These are phyloP conservation scores for Saturnispora besseyi DNA, from an alignment of 805 yeast species.

Conservation along the genomic window DNA sequence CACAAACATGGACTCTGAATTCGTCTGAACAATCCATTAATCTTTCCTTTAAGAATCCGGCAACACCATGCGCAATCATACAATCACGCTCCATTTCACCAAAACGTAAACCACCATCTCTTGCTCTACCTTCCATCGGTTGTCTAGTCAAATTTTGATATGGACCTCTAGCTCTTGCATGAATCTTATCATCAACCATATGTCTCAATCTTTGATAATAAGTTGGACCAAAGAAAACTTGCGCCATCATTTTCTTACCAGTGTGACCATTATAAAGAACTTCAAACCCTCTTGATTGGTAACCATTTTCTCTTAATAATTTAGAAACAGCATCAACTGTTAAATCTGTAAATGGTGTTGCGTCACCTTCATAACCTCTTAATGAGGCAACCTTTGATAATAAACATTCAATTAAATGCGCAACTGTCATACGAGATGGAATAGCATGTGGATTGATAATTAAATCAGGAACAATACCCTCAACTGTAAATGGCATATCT, in stretches of 20 bases:
- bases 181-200: slow-evolving; percentile 98
- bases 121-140: slow-evolving; percentile 98
- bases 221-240: slow-evolving; percentile 98
- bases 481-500: slow-evolving; percentile 95
- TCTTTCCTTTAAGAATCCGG: slow-evolving; percentile 94
- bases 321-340: slow-evolving; percentile 96
- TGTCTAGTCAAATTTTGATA: slow-evolving; percentile 96
- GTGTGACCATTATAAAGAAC: slow-evolving; percentile 99
- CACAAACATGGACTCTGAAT: slow-evolving; percentile 96
- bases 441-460: slow-evolving; percentile 98
- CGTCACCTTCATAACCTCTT: slow-evolving; percentile 97
- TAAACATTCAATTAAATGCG: slow-evolving; percentile 97
- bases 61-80: slow-evolving; percentile 99
- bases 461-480: slow-evolving; percentile 95
- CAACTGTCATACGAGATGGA: slow-evolving; percentile 99
- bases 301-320: slow-evolving; percentile 88
- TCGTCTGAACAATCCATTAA: slow-evolving; percentile 99
- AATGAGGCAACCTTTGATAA: slow-evolving; percentile 89
- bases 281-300: slow-evolving; percentile 97
- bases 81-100: slow-evolving; percentile 99
- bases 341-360: slow-evolving; percentile 97
- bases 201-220: slow-evolving; percentile 97
- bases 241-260: slow-evolving; percentile 96
- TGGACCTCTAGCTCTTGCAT: slow-evolving; percentile 98
- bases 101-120: slow-evolving; percentile 98